Base-by-base conservation (phyloP, 2,329 filamentous ascomycete species). In the Ophiostoma novo-ulmi region DNA sequence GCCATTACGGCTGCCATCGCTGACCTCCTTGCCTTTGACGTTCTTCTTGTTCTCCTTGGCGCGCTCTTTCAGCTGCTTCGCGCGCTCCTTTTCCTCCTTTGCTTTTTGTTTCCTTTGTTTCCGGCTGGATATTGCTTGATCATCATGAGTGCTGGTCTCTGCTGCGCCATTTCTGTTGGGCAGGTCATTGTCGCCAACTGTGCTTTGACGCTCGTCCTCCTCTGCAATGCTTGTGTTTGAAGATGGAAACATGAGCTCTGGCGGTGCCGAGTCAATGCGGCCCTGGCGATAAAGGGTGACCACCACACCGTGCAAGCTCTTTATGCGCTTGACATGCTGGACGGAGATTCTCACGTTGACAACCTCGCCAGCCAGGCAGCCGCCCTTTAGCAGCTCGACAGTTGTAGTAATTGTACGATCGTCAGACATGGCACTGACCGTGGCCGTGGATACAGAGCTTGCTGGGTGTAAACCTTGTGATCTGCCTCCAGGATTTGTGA, bases 241-340 rank as follows among this genome's bases (percentile, higher is more conserved):
- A 17, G 67, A 52, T 13, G 69, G 48, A 38, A 88, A 87, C 8
- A 85, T 77, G 6, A 82, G 82, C 14, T 82, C 76, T 5, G 84
- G 82, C 5, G 88, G 88, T 7, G 87, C 82, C 76, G 93, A 91
- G 77, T 99, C 94, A 65, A 98, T 94, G 72, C 93, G 89, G 35
- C 93, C 93, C 79, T 97, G 92, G 64, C 95, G 88, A 78, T 96
- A 97, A 10, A 99, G 82, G 1, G 95, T 98, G 65, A 97, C 88
- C 72, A 98, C 95, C 67, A 98, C 91, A 8, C 95, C 94, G 75
- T 94, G 91, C 80, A 97, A 85, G 78, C 93, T 98, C 81, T 94
- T 93, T 76, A 98, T 88, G 71, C 89, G 87, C 79, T 96, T 97
- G 72, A 91, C 94, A 78, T 98, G 95, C 74, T 93, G 90, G 72